Evolutionary conservation across 345 rosid genomes (phyloP), one percentile per base, ranked within the genome.

Genomic region (Kandelia obovata): DNA sequence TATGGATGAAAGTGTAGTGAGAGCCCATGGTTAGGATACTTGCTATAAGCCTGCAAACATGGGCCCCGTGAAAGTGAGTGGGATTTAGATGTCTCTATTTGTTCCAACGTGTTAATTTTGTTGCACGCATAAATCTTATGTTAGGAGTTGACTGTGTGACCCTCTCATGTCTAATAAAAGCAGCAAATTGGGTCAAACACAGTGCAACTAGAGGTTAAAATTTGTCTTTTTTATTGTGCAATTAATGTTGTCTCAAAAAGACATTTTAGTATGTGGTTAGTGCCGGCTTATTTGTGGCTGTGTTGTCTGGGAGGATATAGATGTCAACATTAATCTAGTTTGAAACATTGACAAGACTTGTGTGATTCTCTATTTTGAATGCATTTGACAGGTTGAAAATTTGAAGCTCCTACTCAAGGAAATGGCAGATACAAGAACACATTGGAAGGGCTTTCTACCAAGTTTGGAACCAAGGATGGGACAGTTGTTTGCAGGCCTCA

Each of bases 401-500:
- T 81, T 95, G 78, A 82, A 74, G 80, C 85, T 67, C 69, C 79
- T 67, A 69, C 62, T 20, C 79, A 81, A 21, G 86, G 85, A 75
- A 75, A 80, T 68, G 73, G 75, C 39, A 84, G 84, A 72, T 92
- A 84, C 82, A 83, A 73, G 75, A 90, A 83, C 89, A 83, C 97
- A 5, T 66, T 73, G 69, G 88, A 89, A 9, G 96, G 96, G 53
- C 92, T 94, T 59, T 79, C 79, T 52, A 77, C 85, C 25, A 89
- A 47, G 82, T 75, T 65, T 80, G 83, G 62, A 89, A 75, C 69
- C 99, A 95, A 75, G 99, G 99, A 39, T 95, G 95, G 95, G 77
- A 70, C 99, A 95, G 83, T 71, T 95, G 74, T 95, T 95, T 83
- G 96, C 99, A 10, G 99, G 99, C 61, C 76, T 95, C 66, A 95